A percentile compares a stretch with the other conserved stretches of the same genome.
Conservation (phyloP, 768 basidiomycete species). For the Hydnum rufescens region DNA sequence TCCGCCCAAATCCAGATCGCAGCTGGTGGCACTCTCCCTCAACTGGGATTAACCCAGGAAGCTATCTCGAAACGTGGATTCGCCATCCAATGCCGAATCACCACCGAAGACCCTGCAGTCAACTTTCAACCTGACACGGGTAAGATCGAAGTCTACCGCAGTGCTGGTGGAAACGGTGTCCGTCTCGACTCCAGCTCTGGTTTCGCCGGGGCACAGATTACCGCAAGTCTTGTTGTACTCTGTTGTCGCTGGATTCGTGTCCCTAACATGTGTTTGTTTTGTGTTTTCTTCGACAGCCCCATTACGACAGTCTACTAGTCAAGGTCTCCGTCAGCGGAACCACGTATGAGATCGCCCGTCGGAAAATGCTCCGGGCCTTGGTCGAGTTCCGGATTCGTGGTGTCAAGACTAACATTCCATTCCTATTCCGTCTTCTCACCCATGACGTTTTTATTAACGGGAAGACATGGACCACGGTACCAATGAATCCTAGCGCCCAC, state of each 20-base stretch:
- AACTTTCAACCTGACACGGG: slow-evolving; percentile 97
- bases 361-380: slow-evolving; percentile 98
- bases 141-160: slow-evolving; percentile 98
- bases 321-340: slow-evolving; percentile 93
- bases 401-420: slow-evolving; percentile 99
- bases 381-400: slow-evolving; percentile 99
- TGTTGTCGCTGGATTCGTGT: neutral
- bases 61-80: slow-evolving; percentile 90
- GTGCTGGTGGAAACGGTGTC: slow-evolving; percentile 96
- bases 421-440: slow-evolving; percentile 93
- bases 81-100: slow-evolving; percentile 96
- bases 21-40: slow-evolving; percentile 89
- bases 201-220: slow-evolving; percentile 97
- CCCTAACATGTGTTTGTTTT: slow-evolving; percentile 5
- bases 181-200: slow-evolving; percentile 92
- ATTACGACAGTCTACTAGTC: slow-evolving; percentile 94
- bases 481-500: slow-evolving; percentile 2
- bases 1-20: slow-evolving; percentile 99
- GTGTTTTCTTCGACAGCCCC: slow-evolving; percentile 35
- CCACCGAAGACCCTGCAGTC: slow-evolving; percentile 85
- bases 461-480: slow-evolving; percentile 89
- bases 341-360: slow-evolving; percentile 93
- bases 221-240: slow-evolving; percentile 29
- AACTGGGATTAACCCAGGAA: slow-evolving; percentile 90
- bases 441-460: slow-evolving; percentile 92